Evolutionary conservation across 345 rosid genomes (phyloP), one percentile per base, ranked within the genome.

Genomic region (Orychophragmus violaceus): DNA sequence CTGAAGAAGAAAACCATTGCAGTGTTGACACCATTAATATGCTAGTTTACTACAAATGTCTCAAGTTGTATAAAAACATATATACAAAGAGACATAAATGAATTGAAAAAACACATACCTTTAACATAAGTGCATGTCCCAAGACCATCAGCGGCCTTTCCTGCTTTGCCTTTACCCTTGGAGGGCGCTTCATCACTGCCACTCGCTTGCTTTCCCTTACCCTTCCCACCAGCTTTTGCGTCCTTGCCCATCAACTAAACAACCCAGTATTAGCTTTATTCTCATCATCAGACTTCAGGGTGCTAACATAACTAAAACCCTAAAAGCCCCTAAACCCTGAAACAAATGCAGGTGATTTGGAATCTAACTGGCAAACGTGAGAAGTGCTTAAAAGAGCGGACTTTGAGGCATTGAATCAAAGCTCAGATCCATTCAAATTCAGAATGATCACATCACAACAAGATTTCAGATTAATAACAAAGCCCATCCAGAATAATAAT

Each of bases 81-180:
- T 3, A 36, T 3, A 55, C 7, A 8, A 13, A 30, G 7, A 24
- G 10, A 5, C 46, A 32, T 5, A 14, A 24, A 45, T 0, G 25
- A 69, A 5, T 0, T 6, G 11, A 32, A 67, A n/a, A 13, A 17
- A 64, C 14, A 33, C 7, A n/a, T n/a, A 93, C 98, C 98, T 88
- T 90, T 93, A 46, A 93, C 96, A 63, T 90, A 90, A 17, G 99
- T 93, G 82, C 99, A 93, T 32, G 98, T 93, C 24, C 99, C 95
- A 2, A 90, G 96, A 42, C 96, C 97, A 74, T 93, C 95, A 2
- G 85, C 79, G 18, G 85, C 82, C 78, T 93, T 93, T 35, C 95
- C 92, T 8, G 80, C 77, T 82, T 93, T 94, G 33, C 99, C 99
- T 82, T 94, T 94, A 14, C 99, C 99, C 84, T 90, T 89, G 10